These are phyloP conservation scores for Zoysia pacifica DNA, from an alignment of 176 grass and related monocot genomes.

Conservation along the genomic window DNA sequence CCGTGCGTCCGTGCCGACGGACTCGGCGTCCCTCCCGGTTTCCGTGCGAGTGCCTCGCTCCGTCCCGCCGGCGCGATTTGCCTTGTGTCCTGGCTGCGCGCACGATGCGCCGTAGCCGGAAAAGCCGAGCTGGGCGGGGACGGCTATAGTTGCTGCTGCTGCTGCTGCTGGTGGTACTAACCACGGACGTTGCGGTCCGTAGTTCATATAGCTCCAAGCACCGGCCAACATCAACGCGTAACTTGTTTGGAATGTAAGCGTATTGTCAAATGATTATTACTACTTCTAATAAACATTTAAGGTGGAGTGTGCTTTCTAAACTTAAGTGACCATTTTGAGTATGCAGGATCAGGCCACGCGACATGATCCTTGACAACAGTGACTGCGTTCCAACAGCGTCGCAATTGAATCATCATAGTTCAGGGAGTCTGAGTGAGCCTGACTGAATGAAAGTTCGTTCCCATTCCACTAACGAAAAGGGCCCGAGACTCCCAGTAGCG, in stretches of 20 bases:
- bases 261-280: neutral
- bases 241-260: neutral
- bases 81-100: neutral
- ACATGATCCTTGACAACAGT: constrained; percentile 13
- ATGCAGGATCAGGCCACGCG: neutral
- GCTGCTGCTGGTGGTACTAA: neutral
- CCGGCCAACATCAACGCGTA: neutral
- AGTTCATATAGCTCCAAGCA: neutral
- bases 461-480: neutral
- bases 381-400: constrained; percentile 25
- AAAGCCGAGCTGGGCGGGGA: neutral
- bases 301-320: neutral
- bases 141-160: neutral
- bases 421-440: neutral
- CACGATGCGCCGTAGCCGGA: neutral
- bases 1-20: neutral
- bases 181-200: neutral
- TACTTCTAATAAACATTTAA: neutral
- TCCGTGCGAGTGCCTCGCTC: constrained; percentile 3
- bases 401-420: neutral
- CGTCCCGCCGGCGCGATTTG: neutral
- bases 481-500: neutral
- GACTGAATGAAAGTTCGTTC: neutral
- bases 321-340: neutral
- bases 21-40: neutral